Conservation (phyloP, 768 basidiomycete species). For the Rhodocollybia butyracea region DNA sequence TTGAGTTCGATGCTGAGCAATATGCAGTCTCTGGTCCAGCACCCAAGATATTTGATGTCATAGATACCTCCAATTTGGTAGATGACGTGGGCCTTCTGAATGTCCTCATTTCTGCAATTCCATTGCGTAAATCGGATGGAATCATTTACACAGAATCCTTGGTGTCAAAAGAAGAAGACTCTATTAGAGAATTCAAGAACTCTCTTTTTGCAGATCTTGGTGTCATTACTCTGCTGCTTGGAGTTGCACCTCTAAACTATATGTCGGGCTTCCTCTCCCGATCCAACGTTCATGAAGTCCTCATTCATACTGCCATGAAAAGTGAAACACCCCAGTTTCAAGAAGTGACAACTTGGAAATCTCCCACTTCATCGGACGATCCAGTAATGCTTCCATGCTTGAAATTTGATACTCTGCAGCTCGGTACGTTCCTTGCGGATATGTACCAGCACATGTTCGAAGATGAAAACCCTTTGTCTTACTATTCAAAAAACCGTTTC, state of each 20-base stretch:
- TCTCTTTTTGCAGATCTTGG: slow-evolving; percentile 36
- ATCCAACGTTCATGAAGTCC: slow-evolving; percentile 38
- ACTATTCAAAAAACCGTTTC: slow-evolving; percentile 2
- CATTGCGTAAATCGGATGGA: slow-evolving; percentile 21
- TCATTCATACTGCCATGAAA: slow-evolving; percentile 10
- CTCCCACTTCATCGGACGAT: slow-evolving; percentile 18
- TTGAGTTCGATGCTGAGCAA: slow-evolving; percentile 24
- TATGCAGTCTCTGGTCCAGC: slow-evolving; percentile 17
- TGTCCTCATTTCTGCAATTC: slow-evolving; percentile 27
- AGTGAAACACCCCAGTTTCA: slow-evolving; percentile 28
- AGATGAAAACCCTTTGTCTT: slow-evolving; percentile 23
- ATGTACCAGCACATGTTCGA: slow-evolving; percentile 44
- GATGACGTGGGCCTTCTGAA: slow-evolving; percentile 39
- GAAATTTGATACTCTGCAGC: slow-evolving; percentile 26
- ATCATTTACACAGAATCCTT: slow-evolving; percentile 43
- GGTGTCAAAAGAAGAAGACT: slow-evolving; percentile 23
- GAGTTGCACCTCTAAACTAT: slow-evolving; percentile 36
- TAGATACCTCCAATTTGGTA: slow-evolving; percentile 38
- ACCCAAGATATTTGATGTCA: slow-evolving; percentile 32
- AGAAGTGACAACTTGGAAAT: slow-evolving; percentile 37
- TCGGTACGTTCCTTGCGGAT: slow-evolving; percentile 36
- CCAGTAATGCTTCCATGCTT: slow-evolving; percentile 7
- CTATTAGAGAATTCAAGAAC: slow-evolving; percentile 26
- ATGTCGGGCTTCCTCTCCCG: slow-evolving; percentile 37
- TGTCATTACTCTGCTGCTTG: slow-evolving; percentile 39